Evolutionary conservation across 2,329 filamentous ascomycete species (phyloP), one percentile per base, ranked within the genome.

Genomic region (Phialophora tarda): DNA sequence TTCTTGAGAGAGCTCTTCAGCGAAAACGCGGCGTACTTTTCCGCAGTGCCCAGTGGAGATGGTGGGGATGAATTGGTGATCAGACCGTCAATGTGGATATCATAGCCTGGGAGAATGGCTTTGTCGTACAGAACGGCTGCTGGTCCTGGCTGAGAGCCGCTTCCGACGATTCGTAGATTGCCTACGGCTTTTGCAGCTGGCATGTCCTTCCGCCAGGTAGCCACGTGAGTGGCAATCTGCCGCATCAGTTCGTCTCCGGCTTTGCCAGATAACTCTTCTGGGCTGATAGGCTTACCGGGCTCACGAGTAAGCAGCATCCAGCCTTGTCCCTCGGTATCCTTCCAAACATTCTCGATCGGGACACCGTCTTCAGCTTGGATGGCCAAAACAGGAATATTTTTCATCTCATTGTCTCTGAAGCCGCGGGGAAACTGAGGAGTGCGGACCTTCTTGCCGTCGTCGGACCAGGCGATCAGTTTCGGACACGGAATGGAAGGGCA

Each of bases 401-500:
- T 60, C 24, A 28, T 56, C 56, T 56, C 47, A 30, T 30, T 44
- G 26, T 54, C 61, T 53, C 61, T 38, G 54, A 55, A 67, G 14
- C 64, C 67, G 21, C 63, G 60, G 21, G 54, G 62, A 53, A 63
- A 67, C 17, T 60, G 44, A 28, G 62, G 58, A 12, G 68, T 69
- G 47, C 62, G 38, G 54, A 71, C 60, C n/a, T 50, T 65, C 24
- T 59, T 58, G 14, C 68, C 68, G 30, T 71, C 68, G 26, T 70
- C 64, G 4, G 68, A 71, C 68, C 70, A 70, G 26, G 70, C 69
- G 21, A 71, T 38, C 17, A 70, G 28, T 41, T 61, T 59, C 4
- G 70, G 70, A 23, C 56, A 62, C 23, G 66, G 63, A 11, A 71
- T 51, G 23, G 68, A 65, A 4, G 70, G 64, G 55, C 70, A 71